A percentile compares a stretch with the other conserved stretches of the same genome.
Conservation (phyloP, 2,329 filamentous ascomycete species). For the Beauveria sp. region DNA sequence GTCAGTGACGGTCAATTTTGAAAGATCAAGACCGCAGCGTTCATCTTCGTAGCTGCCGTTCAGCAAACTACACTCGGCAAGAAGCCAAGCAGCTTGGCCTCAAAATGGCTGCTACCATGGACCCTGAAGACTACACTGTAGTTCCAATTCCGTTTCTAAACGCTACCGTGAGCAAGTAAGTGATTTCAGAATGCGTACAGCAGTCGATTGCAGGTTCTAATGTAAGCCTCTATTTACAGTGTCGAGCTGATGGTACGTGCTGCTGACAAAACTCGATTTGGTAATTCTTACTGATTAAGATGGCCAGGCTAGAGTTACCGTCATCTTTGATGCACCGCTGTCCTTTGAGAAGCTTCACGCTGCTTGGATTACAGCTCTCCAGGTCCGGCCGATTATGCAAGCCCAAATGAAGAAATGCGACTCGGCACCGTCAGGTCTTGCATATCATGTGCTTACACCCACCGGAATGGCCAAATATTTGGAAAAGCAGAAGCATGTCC, state of each 20-base stretch:
- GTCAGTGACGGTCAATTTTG: no score
- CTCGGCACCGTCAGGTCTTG: neutral
- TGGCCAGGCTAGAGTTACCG: neutral
- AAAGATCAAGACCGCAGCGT: neutral
- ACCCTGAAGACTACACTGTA: neutral
- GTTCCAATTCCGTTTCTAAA: neutral
- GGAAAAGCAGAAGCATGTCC: neutral
- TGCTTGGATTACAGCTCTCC: neutral
- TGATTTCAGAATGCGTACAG: neutral
- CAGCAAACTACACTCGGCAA: neutral
- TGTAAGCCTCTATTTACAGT: neutral
- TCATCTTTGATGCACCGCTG: neutral
- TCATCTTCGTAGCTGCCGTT: neutral
- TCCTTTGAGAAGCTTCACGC: neutral
- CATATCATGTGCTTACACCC: neutral
- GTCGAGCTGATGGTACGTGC: slow-evolving; percentile 1
- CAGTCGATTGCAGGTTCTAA: neutral
- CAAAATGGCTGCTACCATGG: neutral
- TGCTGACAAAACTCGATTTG: neutral
- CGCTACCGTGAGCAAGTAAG: neutral
- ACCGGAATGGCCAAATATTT: neutral
- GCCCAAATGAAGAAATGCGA: neutral
- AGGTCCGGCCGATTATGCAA: neutral
- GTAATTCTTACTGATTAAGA: neutral
- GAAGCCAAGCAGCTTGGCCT: neutral